Conservation (phyloP, 306 rosid genomes). For the Malus orientalis region DNA sequence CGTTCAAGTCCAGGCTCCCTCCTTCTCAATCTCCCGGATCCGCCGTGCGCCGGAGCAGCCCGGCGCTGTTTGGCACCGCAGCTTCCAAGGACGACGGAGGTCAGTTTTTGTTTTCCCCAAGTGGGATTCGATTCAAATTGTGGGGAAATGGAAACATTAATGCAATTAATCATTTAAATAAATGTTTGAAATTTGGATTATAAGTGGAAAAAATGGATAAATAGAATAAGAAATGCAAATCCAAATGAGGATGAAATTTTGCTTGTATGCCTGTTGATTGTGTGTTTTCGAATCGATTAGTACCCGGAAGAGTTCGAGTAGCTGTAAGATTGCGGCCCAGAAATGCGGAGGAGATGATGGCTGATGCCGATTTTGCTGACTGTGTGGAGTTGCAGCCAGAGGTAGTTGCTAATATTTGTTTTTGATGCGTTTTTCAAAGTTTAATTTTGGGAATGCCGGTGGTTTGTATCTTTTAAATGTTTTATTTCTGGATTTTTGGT, state of each 20-base stretch:
- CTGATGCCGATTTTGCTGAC: conserved; percentile 91
- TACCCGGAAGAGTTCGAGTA: conserved; percentile 94
- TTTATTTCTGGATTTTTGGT: neutral
- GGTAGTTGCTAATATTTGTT: conserved; percentile 33
- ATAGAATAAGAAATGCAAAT: neutral
- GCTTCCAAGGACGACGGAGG: conserved; percentile 34
- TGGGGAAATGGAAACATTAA: neutral
- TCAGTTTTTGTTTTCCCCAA: neutral
- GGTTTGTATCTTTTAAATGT: neutral
- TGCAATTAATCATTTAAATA: neutral
- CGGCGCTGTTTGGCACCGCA: conserved; percentile 19
- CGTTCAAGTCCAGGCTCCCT: conserved; percentile 34
- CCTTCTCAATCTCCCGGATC: conserved; percentile 30
- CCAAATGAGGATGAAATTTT: neutral
- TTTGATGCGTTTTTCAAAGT: neutral
- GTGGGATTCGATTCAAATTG: neutral
- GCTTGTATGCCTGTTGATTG: neutral
- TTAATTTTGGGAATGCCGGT: neutral
- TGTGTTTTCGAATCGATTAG: conserved; percentile 24
- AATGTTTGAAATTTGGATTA: neutral
- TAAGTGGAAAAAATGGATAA: neutral
- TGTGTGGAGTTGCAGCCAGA: conserved; percentile 91
- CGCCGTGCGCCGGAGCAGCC: conserved; percentile 32
- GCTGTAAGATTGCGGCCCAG: conserved; percentile 85
- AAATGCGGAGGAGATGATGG: conserved; percentile 71